Base-by-base conservation (phyloP, 257 asterid genomes). In the Parsonsia alboflavescens region DNA sequence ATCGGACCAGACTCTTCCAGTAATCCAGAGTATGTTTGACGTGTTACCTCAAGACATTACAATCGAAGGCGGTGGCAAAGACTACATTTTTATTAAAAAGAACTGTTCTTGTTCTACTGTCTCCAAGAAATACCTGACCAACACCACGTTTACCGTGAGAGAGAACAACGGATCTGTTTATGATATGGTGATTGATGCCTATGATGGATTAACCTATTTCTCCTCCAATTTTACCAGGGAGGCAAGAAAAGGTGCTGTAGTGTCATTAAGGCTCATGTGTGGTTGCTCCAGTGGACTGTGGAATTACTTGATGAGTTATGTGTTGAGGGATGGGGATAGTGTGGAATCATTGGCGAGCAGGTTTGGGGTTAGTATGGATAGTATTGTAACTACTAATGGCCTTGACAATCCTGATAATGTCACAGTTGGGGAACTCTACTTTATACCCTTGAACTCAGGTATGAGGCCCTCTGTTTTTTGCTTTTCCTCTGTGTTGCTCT, bases 341-440 rank as follows among this genome's bases (percentile, higher is more conserved):
- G 91, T 94, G 68, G 97, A 82, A 83, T 88, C 96, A 75, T 75
- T 94, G 69, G 90, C 99, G 22, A 94, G 99, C 76, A 87, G 99
- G 73, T 94, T 94, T 84, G 99, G 99, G 57, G 97, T 94, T 75
- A 94, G 99, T 74, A 94, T 94, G 99, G 97, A 86, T 80, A 89
- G 88, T 85, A 94, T 92, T 79, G 99, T 80, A 85, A 69, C 72
- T 65, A 87, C 83, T n/a, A 94, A 94, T 81, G 94, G 91, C 82
- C 87, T 94, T 76, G 66, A 82, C 30, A 82, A 88, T 85, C 96
- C 99, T 72, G 96, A 90, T 86, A 94, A 92, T 90, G 83, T 94
- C 30, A 90, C 97, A 59, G 88, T 83, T 71, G 93, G 99, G 41
- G 86, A 81, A 72, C 91, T 94, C 69, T 94, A 92, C 77, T 90